Percentiles rank a stretch among this genome's conserved stretches.
phyloP scores from a whole-genome alignment of 768 basidiomycete species.

The Cystobasidium tubakii region DNA sequence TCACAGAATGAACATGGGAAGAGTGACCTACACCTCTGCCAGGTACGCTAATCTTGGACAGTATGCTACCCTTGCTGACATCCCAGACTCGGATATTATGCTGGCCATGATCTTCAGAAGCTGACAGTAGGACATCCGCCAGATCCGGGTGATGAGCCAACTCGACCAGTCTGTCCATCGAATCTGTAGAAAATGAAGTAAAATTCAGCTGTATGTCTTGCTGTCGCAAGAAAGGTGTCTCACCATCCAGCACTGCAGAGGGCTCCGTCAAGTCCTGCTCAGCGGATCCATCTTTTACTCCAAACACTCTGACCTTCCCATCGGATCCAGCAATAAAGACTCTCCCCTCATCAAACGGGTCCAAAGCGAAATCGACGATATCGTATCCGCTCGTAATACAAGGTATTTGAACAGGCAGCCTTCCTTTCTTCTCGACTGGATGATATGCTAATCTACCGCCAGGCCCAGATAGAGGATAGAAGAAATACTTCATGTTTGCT shows the following conservation, averaged over 20 bases:
- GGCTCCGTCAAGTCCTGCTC: conserved; percentile 44
- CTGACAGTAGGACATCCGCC: conserved; percentile 46
- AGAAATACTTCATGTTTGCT: conserved; percentile 45
- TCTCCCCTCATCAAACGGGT: conserved; percentile 44
- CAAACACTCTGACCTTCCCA: conserved; percentile 48
- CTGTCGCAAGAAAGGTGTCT: conserved; percentile 13
- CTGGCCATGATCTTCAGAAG: conserved; percentile 48
- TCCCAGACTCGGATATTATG: conserved; percentile 47
- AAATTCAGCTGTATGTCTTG: conserved; percentile 42
- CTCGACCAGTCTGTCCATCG: conserved; percentile 47
- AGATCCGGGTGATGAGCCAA: conserved; percentile 49
- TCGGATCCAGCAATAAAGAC: conserved; percentile 49
- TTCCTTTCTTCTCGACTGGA: conserved; percentile 47
- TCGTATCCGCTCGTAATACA: conserved; percentile 47
- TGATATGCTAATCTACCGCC: conserved; percentile 50
- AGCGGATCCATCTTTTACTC: conserved; percentile 41
- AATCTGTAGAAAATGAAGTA: not conserved
- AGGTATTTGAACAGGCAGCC: conserved; percentile 47
- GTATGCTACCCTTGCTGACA: conserved; percentile 40
- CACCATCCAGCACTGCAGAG: conserved; percentile 46
- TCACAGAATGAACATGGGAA: not conserved
- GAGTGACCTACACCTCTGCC: conserved; percentile 43
- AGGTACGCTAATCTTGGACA: conserved; percentile 37
- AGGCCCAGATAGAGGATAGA: conserved; percentile 51
- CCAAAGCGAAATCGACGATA: conserved; percentile 48